Percentiles rank a stretch among this genome's conserved stretches.
phyloP scores from a whole-genome alignment of 768 basidiomycete genomes.

The Candolleomyces aberdarensis region DNA sequence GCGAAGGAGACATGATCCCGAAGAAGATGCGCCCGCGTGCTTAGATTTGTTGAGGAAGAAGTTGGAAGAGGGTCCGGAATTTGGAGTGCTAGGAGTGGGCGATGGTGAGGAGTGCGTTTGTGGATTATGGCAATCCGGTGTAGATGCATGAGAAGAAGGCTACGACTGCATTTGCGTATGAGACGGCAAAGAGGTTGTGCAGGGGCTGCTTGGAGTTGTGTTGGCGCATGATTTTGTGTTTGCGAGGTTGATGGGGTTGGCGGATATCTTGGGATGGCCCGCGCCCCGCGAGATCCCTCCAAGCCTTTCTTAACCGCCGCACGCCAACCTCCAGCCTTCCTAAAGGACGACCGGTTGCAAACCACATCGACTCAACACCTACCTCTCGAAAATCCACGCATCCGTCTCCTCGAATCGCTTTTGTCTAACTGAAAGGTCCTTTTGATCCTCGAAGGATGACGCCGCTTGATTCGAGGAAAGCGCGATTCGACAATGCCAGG shows the following conservation, averaged over 20 bases:
- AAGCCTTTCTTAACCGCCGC: conserved; percentile 12
- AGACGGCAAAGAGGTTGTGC: conserved; percentile 68
- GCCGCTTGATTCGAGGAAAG: conserved; percentile 63
- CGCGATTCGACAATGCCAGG: conserved; percentile 65
- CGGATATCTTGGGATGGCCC: conserved; percentile 79
- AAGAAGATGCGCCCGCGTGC: conserved; percentile 91
- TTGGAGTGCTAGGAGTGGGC: conserved; percentile 83
- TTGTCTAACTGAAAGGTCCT: conserved; percentile 86
- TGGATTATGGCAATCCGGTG: conserved; percentile 82
- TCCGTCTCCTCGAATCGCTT: conserved; percentile 74
- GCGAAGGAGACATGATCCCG: conserved; percentile 92
- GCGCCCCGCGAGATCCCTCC: conserved; percentile 34
- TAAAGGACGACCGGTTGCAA: conserved; percentile 28
- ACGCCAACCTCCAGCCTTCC: not conserved
- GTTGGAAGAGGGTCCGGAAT: conserved; percentile 69
- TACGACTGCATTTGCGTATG: conserved; percentile 73
- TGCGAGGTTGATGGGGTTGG: conserved; percentile 78
- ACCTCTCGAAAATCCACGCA: conserved; percentile 59
- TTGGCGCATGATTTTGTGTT: conserved; percentile 78
- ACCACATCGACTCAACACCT: conserved; percentile 56
- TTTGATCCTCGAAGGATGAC: conserved; percentile 84
- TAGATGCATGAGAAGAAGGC: conserved; percentile 87
- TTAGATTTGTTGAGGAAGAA: conserved; percentile 83
- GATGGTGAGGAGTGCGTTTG: conserved; percentile 58
- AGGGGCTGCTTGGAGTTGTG: conserved; percentile 57